Base-by-base conservation (phyloP, 768 basidiomycete genomes). In the Russula ochroleuca region DNA sequence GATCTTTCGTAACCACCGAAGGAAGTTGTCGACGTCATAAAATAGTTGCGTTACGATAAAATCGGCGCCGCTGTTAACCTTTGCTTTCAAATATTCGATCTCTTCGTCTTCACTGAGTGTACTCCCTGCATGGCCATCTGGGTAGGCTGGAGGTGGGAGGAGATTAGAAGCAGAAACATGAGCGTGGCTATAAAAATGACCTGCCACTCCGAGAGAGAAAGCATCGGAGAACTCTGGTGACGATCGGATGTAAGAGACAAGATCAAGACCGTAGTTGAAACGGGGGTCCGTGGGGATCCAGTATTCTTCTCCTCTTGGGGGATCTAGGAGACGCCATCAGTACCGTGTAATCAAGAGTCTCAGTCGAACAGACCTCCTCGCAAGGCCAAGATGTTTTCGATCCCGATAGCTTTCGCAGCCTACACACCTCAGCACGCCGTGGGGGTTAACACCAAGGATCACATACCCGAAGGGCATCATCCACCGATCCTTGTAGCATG, bases 11-110 rank as follows among this genome's bases (percentile, higher is more conserved):
- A 87, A 74, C 97, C 97, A 99, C 17, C 75, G 70, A 35, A 93
- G 73, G 76, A 97, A 98, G 17, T 82, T 81, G 54, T 94, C 86
- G n/a, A 89, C 84, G 72, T 99, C 96, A 75, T 98, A 99, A 75
- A 99, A 99, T 7, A 98, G 79, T 70, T 99, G 97, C 0, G 97
- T 98, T 56, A 98, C 79, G 64, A 99, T 91, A 72, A 93, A 98
- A 70, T 98, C 91, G 2, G 96, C 96, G 17, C 97, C 97, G 0
- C 92, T 94, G 69, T 96, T 88, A 43, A 97, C 86, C 73, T 98
- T 99, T 49, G 81, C 80, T 73, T 90, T 92, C 61, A 99, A 78
- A 69, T 85, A 78, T 2, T 81, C 77, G 19, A 98, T 75, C 69
- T 89, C 83, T 47, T 76, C 73, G 57, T 88, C 86, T 70, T 87